These are phyloP conservation scores for Suillus alpinus DNA, from an alignment of 768 basidiomycete genomes.

Conservation along the genomic window DNA sequence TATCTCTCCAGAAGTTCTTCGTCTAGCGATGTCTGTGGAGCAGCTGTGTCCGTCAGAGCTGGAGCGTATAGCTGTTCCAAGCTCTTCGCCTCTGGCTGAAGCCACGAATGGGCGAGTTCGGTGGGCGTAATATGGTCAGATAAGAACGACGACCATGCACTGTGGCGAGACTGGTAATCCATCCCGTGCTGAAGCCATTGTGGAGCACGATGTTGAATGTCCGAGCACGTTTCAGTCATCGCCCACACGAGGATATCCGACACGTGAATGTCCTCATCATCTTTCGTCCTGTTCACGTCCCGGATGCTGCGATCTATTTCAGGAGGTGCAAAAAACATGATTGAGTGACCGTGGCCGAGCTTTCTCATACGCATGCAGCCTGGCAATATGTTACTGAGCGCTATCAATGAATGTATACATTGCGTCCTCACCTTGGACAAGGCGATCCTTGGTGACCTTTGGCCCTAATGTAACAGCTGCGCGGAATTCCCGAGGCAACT, in stretches of 20 bases:
- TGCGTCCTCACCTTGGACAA: constrained; percentile 44
- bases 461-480: constrained; percentile 50
- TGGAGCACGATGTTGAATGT: constrained; percentile 35
- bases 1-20: constrained; percentile 26
- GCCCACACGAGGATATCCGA: constrained; percentile 45
- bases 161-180: constrained; percentile 28
- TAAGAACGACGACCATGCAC: constrained; percentile 17
- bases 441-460: constrained; percentile 49
- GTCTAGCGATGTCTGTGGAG: background rate
- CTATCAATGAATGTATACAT: background rate
- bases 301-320: constrained; percentile 42
- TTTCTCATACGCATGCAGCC: constrained; percentile 56
- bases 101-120: constrained; percentile 28
- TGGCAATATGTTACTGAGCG: constrained; percentile 17
- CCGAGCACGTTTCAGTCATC: constrained; percentile 40
- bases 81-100: constrained; percentile 36
- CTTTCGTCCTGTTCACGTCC: constrained; percentile 12
- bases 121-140: constrained; percentile 1
- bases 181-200: constrained; percentile 44
- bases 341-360: constrained; percentile 45
- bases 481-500: constrained; percentile 38
- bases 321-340: constrained; percentile 47
- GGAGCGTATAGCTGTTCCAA: constrained; percentile 35
- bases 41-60: constrained; percentile 7
- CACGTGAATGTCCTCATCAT: constrained; percentile 10